A percentile compares a stretch with the other conserved stretches of the same genome.
These are phyloP conservation scores for Chenopodium berlandieri DNA, from an alignment of 148 eudicot genomes.

Conservation along the genomic window DNA sequence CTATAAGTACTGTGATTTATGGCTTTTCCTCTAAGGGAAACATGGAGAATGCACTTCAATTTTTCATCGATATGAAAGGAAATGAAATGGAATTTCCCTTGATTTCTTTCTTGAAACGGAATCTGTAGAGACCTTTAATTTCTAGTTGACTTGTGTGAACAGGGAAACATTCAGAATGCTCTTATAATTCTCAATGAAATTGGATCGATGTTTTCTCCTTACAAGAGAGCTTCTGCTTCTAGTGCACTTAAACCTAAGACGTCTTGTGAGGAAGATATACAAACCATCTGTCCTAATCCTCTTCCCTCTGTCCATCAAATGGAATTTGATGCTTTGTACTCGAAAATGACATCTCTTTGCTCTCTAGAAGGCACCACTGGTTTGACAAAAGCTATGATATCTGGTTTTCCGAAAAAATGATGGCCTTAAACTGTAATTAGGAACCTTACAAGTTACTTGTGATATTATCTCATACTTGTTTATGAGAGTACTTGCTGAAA, in stretches of 20 bases:
- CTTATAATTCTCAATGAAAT: conserved; percentile 72
- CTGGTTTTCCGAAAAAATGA: conserved; percentile 14
- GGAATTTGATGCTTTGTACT: conserved; percentile 57
- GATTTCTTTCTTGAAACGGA: conserved; percentile 70
- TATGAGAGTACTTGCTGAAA: background rate
- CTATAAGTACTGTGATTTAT: conserved; percentile 58
- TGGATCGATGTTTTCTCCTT: conserved; percentile 52
- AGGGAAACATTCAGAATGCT: conserved; percentile 68
- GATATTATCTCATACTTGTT: background rate
- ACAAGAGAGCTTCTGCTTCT: conserved; percentile 27
- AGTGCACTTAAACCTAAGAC: conserved; percentile 20
- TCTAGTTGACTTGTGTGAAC: conserved; percentile 67
- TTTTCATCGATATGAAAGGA: conserved; percentile 49
- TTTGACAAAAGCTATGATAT: conserved; percentile 47
- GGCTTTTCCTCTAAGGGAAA: conserved; percentile 66
- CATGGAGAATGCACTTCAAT: conserved; percentile 73
- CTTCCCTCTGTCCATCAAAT: conserved; percentile 15
- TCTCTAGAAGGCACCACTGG: conserved; percentile 53
- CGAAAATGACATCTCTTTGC: conserved; percentile 60
- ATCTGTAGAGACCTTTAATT: conserved; percentile 41
- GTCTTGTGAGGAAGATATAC: conserved; percentile 16
- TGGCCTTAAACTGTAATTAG: background rate
- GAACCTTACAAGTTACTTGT: background rate
- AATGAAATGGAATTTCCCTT: conserved; percentile 46
- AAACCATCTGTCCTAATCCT: conserved; percentile 13